Base-by-base conservation (phyloP, 768 basidiomycete species). In the Lyophyllum atratum region DNA sequence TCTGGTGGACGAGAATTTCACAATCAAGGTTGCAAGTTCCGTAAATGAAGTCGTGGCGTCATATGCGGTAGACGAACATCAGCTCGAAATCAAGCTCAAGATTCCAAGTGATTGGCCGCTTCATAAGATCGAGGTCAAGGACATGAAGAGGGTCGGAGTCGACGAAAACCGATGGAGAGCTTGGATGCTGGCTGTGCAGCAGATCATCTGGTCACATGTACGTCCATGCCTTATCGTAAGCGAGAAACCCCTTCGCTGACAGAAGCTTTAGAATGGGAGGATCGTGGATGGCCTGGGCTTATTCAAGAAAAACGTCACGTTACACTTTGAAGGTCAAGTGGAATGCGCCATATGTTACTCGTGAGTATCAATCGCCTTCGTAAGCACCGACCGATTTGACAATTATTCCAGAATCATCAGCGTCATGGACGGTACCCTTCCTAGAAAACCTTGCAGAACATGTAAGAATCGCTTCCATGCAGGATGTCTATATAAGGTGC, bases 291-390 rank as follows among this genome's bases (percentile, higher is more conserved):
- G 92, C 0, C 70, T 98, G 19, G 81, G 83, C 5, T 74, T 96
- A 56, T 98, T 98, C 82, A 95, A 95, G 74, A 93, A 90, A 73
- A 98, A 98, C 67, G 94, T 95, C 43, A 80, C 85, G 0, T 80
- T 92, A 19, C 93, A 98, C 70, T 99, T 98, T 66, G 93, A 96
- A 61, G 96, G 96, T 6, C 90, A 95, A 69, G 91, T 92, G 2
- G 94, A 96, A 64, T 99, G 97, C 71, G 93, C 96, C 1, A 98
- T 99, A 58, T 96, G 94, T 66, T 96, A 95, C 70, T 93, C 92
- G 89, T 94, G 64, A 67, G 89, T 69, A 0, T 25, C 10, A 15
- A 47, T 19, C 34, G 22, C 25, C 14, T 31, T 29, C 19, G 17
- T 10, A 15, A 37, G 5, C 28, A 6, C 4, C 24, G 25, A 3